Percentiles rank a stretch among this genome's conserved stretches.
Conservation (phyloP, 2,329 filamentous ascomycete species). For the Penicillium corylophilum region DNA sequence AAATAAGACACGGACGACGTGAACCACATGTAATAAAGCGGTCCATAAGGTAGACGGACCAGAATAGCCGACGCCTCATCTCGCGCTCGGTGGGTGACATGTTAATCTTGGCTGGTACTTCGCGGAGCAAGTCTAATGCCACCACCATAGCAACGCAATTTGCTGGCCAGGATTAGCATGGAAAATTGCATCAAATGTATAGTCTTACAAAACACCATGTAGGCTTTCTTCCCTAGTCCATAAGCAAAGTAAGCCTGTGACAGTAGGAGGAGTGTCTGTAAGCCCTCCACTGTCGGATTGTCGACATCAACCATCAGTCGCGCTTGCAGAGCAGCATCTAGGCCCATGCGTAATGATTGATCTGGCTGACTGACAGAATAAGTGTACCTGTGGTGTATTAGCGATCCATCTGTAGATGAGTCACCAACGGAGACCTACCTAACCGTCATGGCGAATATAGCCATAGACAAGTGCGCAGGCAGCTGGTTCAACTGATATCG, state of each 20-base stretch:
- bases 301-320: constrained; percentile 72
- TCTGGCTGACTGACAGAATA: constrained; percentile 66
- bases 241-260: constrained; percentile 73
- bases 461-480: constrained; percentile 50
- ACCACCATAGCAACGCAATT: constrained; percentile 79
- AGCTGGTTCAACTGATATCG: constrained; percentile 68
- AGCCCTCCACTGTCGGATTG: constrained; percentile 73
- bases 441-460: constrained; percentile 58
- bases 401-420: constrained; percentile 17
- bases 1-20: constrained; percentile 75
- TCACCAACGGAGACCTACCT: constrained; percentile 48
- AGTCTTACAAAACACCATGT: constrained; percentile 73
- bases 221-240: constrained; percentile 79
- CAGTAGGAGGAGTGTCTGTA: constrained; percentile 74
- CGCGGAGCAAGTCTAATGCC: constrained; percentile 76
- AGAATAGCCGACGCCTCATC: constrained; percentile 76
- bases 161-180: constrained; percentile 46
- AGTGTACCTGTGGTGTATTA: constrained; percentile 60
- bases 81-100: constrained; percentile 70
- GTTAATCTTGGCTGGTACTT: constrained; percentile 63
- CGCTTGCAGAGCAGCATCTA: constrained; percentile 70
- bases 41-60: constrained; percentile 85
- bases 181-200: neutral
- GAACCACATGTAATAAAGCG: constrained; percentile 80
- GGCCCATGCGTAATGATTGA: constrained; percentile 65